phyloP scores from a whole-genome alignment of 352 stramenopile species.

The Plasmopara muralis region DNA sequence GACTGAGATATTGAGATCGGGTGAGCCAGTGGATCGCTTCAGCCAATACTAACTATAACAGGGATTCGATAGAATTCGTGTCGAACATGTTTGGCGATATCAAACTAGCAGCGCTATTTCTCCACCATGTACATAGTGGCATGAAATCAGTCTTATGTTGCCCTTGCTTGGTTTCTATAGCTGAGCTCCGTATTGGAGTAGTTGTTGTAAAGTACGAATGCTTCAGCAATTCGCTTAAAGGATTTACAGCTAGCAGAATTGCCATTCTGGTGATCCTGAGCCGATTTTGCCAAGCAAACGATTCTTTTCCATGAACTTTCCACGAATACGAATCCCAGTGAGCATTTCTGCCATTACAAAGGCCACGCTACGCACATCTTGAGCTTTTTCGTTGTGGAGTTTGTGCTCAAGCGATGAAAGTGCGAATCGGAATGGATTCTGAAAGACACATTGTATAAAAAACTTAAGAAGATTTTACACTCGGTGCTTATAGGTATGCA shows the following conservation, averaged over 20 bases:
- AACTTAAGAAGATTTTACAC: no score
- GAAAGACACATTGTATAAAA: neutral
- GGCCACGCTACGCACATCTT: slow-evolving; percentile 47
- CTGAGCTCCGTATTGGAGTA: neutral
- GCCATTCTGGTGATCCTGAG: slow-evolving; percentile 17
- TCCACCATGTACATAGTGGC: no score
- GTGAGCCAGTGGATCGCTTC: no score
- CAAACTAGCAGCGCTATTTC: no score
- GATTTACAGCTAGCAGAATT: slow-evolving; percentile 26
- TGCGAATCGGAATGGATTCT: slow-evolving; percentile 21
- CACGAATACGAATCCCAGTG: slow-evolving; percentile 34
- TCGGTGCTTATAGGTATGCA: no score
- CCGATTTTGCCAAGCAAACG: slow-evolving; percentile 24
- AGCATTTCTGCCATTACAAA: slow-evolving; percentile 61
- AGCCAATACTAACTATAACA: no score
- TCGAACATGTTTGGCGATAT: no score
- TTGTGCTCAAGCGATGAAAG: slow-evolving; percentile 23
- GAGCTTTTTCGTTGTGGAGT: slow-evolving; percentile 12
- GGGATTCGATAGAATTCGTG: no score
- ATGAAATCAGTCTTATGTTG: no score
- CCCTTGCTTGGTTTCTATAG: slow-evolving; percentile 7
- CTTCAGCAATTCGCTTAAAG: slow-evolving; percentile 10
- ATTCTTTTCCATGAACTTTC: slow-evolving; percentile 26
- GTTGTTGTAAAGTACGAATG: slow-evolving; percentile 18
- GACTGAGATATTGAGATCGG: no score